Conservation (phyloP, 2,329 filamentous ascomycete genomes). For the Exophiala xenobiotica region DNA sequence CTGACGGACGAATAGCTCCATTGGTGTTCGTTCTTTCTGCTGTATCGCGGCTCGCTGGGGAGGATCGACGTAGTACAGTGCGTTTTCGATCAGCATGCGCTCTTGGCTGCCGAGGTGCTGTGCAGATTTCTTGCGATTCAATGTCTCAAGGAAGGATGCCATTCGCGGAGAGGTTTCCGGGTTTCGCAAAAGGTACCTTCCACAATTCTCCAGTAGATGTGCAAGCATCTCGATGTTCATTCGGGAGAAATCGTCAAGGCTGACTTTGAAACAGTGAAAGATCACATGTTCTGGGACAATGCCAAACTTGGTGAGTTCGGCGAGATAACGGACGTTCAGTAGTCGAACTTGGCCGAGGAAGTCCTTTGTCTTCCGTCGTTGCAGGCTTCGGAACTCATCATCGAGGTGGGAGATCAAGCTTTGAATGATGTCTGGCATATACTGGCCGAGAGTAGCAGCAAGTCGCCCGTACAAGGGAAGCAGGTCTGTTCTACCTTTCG, state of each 20-base stretch:
- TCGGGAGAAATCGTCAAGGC: conserved; percentile 92
- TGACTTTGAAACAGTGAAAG: conserved; percentile 97
- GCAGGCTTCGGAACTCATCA: conserved; percentile 92
- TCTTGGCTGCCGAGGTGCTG: conserved; percentile 95
- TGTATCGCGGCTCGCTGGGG: conserved; percentile 90
- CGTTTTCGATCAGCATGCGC: conserved; percentile 97
- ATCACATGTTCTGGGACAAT: conserved; percentile 98
- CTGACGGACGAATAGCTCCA: conserved; percentile 90
- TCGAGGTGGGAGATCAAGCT: conserved; percentile 89
- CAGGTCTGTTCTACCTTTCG: conserved; percentile 88
- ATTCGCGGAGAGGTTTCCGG: conserved; percentile 91
- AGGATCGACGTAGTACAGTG: conserved; percentile 95
- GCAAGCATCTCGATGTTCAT: conserved; percentile 99
- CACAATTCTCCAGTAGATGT: conserved; percentile 93
- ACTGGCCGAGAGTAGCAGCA: conserved; percentile 87
- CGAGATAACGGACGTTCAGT: conserved; percentile 94
- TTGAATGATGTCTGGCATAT: conserved; percentile 92
- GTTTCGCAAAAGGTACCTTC: conserved; percentile 87
- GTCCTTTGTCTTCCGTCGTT: conserved; percentile 95
- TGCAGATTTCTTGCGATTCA: conserved; percentile 92
- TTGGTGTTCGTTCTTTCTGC: conserved; percentile 91
- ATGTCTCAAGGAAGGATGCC: conserved; percentile 87
- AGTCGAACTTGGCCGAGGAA: conserved; percentile 92
- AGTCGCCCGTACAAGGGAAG: conserved; percentile 89
- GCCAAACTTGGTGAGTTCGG: conserved; percentile 95